A percentile compares a stretch with the other conserved stretches of the same genome.
Conservation (phyloP, 345 rosid genomes). For the Hevea brasiliensis region DNA sequence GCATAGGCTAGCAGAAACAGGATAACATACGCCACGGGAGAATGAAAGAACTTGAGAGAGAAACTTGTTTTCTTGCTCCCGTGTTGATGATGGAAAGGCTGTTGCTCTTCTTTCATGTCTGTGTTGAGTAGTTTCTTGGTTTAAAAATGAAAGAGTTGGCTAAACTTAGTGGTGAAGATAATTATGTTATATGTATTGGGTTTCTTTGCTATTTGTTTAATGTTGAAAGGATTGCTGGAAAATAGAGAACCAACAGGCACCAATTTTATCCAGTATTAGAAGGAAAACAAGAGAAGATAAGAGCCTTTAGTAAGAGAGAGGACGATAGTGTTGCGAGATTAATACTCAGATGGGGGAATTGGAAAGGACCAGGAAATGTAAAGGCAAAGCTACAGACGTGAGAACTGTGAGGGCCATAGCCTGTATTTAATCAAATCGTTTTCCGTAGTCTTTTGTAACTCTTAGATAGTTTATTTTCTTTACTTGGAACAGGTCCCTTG, state of each 20-base stretch:
- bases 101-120: conserved; percentile 20
- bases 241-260: no score
- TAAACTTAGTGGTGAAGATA: background rate
- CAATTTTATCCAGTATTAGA: background rate
- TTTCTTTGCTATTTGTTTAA: background rate
- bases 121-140: background rate
- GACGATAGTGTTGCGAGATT: background rate
- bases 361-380: background rate
- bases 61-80: conserved; percentile 2
- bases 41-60: background rate
- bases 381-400: background rate
- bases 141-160: background rate
- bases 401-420: no score
- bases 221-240: no score
- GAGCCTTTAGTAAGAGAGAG: no score
- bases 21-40: conserved; percentile 32
- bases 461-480: no score
- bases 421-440: no score
- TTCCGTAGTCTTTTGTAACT: no score
- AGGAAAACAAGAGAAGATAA: background rate
- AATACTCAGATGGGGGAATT: background rate
- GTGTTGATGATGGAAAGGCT: background rate
- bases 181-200: background rate
- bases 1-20: conserved; percentile 44
- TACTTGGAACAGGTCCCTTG: no score